Base-by-base conservation (phyloP, 805 yeast species). In the Sugiyamaella smithiae region DNA sequence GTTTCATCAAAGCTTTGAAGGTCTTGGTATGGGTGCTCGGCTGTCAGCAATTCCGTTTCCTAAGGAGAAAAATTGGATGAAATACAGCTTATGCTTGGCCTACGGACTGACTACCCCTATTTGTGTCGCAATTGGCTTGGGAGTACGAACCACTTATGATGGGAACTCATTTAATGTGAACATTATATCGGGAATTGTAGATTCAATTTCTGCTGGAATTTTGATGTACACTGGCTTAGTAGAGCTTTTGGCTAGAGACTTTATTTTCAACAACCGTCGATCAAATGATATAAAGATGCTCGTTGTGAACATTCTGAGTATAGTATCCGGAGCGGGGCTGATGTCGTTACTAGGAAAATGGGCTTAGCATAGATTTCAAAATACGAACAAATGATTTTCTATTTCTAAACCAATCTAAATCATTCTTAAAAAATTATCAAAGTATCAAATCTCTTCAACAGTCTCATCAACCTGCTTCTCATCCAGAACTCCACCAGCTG, bases 1-100 rank as follows among this genome's bases (percentile, higher is more conserved):
- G 4, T 85, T 84, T 74, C 91, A 85, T 66, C 91, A 84, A 66
- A 73, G 80, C 61, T 85, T 84, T 60, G 91, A 84, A 69, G 91
- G 91, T 54, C 72, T 85, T 46, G 91, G 91, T 57, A 73, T 84
- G 54, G 90, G 91, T 28, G 74, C 89, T 8, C 75, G 93, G 63
- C 65, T 82, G 43, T 78, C 85, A 1, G 72, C 73, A 29, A 77
- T 80, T 17, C 69, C 72, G 2, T 83, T 82, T 78, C 84, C 84
- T 6, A 51, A 57, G 19, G 29, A 52, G 16, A 70, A 65, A 54
- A 62, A 69, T 47, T 74, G 74, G 71, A 65, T 76, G 37, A 85
- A 85, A 3, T 81, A 76, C 65, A 51, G 69, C 1, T 64, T 80
- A 49, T 76, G 77, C 38, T 14, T 71, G 24, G 79, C 69, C 8